Evolutionary conservation across 352 stramenopile species (phyloP), one percentile per base, ranked within the genome.

Genomic region (Phytophthora uliginosa): DNA sequence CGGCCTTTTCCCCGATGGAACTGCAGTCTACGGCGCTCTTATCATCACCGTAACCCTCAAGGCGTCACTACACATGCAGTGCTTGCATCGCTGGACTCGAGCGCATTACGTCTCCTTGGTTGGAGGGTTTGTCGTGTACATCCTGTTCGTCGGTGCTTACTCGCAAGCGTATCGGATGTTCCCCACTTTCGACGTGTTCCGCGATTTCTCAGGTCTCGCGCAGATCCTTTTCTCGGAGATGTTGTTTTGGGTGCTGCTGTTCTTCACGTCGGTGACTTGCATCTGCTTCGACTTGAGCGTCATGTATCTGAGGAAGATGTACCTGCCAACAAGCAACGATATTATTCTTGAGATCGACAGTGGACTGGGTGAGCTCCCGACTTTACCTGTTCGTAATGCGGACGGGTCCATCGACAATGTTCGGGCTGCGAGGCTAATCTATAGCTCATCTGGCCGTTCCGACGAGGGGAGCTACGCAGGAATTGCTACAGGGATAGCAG

Each of bases 341-440:
- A 96, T 96, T 45, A 95, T 96, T 34, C 73, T 91, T 34, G 89
- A 96, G 42, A 96, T 96, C 59, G 89, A 96, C 47, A 91, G 82
- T 18, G 84, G 88, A 0, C 42, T 96, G 0, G 83, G 82, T 0
- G 80, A 91, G 31, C 31, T 76, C 17, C 70, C 70, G 10, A 33
- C 45, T 2, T 20, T 59, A 57, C 65, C 65, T 10, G 53, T 73
- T 52, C 65, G 61, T 18, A 73, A 76, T 47, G 47, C 18, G 2
- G 62, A 73, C 20, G 52, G 60, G 1, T 76, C 65, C 6, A 53
- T 63, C 4, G 66, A 69, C 15, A 70, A 64, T 52, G 26, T 24
- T 34, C 64, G 70, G 17, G 48, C 59, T 6, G 36, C 56, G 4
- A 81, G 78, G 38, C 4, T 78, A 0, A 60, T 73, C 36, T 71